phyloP scores from a whole-genome alignment of 306 rosid species.

The Cucurbita argyrosperma region DNA sequence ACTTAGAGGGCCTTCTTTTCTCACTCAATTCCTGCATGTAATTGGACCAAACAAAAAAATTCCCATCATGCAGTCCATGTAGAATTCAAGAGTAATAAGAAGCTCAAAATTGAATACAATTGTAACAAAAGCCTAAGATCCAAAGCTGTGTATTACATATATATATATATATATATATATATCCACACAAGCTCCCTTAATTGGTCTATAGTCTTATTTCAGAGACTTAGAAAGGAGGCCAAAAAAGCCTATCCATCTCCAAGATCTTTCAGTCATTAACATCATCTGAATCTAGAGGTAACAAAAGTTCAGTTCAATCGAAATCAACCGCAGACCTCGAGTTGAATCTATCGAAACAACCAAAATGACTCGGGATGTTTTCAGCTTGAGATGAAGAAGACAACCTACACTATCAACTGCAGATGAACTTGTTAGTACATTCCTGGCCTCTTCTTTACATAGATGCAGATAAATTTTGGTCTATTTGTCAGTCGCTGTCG shows the following conservation, averaged over 20 bases:
- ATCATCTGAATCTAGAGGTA: neutral
- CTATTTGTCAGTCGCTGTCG: slow-evolving; percentile 20
- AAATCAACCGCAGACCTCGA: neutral
- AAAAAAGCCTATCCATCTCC: neutral
- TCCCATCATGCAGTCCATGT: too few relatives aligned
- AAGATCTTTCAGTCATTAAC: neutral
- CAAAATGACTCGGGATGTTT: neutral
- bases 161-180: neutral
- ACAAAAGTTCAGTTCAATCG: neutral
- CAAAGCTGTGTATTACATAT: neutral
- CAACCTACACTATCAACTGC: neutral
- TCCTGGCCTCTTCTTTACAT: neutral
- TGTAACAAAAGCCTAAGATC: neutral
- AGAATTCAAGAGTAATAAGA: too few relatives aligned
- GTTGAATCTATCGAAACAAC: neutral
- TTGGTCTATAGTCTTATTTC: neutral
- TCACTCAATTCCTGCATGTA: too few relatives aligned
- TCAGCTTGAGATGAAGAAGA: neutral
- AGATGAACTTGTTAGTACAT: neutral
- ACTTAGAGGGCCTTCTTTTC: too few relatives aligned
- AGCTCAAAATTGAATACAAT: neutral
- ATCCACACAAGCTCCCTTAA: neutral
- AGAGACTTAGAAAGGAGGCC: neutral
- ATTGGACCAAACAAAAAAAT: too few relatives aligned
- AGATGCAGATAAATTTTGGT: neutral